phyloP scores from a whole-genome alignment of 805 yeast genomes.

The Zygotorulaspora florentina region DNA sequence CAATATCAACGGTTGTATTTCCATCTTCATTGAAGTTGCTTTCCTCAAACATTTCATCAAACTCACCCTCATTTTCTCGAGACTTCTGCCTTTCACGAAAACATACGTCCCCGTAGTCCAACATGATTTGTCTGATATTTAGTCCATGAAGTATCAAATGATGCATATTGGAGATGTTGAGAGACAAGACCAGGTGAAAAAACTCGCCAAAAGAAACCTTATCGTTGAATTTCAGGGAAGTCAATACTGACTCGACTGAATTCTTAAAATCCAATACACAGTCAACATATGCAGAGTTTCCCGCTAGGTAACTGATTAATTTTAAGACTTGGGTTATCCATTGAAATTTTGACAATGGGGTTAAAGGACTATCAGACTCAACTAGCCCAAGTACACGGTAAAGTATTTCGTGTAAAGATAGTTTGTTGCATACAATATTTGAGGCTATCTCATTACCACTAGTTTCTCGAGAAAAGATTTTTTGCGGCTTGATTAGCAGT shows the following conservation, averaged over 20 bases:
- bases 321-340: slow-evolving; percentile 20
- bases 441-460: neutral
- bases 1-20: neutral
- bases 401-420: slow-evolving; percentile 7
- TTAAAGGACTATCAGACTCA: slow-evolving; percentile 6
- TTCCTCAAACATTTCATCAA: slow-evolving; percentile 2
- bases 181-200: slow-evolving; percentile 6
- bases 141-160: slow-evolving; percentile 9
- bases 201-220: slow-evolving; percentile 1
- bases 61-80: neutral
- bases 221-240: slow-evolving; percentile 1
- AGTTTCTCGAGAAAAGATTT: neutral
- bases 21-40: neutral
- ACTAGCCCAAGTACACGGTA: slow-evolving; percentile 12
- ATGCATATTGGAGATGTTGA: slow-evolving; percentile 2
- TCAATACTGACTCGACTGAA: slow-evolving; percentile 3
- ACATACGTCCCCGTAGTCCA: slow-evolving; percentile 1
- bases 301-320: slow-evolving; percentile 12
- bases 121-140: slow-evolving; percentile 2
- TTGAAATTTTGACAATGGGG: slow-evolving; percentile 1
- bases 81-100: neutral
- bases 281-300: slow-evolving; percentile 14
- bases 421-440: slow-evolving; percentile 1
- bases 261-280: slow-evolving; percentile 13
- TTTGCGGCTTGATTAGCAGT: slow-evolving; percentile 3